Conservation (phyloP, 1,284 basidiomycete species). For the Mrakiaceae sp. region DNA sequence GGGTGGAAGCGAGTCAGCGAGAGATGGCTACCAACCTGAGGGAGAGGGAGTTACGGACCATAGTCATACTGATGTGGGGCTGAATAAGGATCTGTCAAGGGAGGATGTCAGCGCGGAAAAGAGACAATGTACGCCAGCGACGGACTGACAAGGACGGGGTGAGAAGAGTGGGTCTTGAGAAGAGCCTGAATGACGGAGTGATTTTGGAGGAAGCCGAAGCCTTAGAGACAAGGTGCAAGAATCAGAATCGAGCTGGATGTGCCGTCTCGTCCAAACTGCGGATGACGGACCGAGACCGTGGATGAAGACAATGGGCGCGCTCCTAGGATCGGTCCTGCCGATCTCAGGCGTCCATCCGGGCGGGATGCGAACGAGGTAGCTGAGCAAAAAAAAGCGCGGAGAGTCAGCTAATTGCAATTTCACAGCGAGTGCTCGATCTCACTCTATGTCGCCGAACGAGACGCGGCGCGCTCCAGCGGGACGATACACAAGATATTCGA, state of each 20-base stretch:
- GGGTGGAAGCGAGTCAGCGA: background rate
- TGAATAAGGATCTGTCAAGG: conserved; percentile 44
- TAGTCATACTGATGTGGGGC: conserved; percentile 70
- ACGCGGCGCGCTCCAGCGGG: background rate
- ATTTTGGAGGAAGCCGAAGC: conserved; percentile 29
- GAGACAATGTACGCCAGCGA: too few species aligned
- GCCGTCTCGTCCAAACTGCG: conserved; percentile 35
- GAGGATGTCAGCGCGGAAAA: too few species aligned
- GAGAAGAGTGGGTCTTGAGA: conserved; percentile 43
- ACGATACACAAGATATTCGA: conserved; percentile 24
- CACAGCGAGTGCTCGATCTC: background rate
- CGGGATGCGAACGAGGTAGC: conserved; percentile 65
- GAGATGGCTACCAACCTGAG: background rate
- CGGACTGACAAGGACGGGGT: conserved; percentile 53
- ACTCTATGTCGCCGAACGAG: background rate
- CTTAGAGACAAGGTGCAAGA: conserved; percentile 32
- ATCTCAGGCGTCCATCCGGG: conserved; percentile 46
- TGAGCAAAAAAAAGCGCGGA: conserved; percentile 25
- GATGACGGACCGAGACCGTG: conserved; percentile 58
- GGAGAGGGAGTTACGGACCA: conserved; percentile 29
- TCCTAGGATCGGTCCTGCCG: conserved; percentile 28
- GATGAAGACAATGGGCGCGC: conserved; percentile 65
- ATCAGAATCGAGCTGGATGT: background rate
- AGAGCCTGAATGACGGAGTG: conserved; percentile 35
- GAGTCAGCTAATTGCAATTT: background rate